Conservation (phyloP, 2,329 filamentous ascomycete species). For the Plenodomus biglobosus region DNA sequence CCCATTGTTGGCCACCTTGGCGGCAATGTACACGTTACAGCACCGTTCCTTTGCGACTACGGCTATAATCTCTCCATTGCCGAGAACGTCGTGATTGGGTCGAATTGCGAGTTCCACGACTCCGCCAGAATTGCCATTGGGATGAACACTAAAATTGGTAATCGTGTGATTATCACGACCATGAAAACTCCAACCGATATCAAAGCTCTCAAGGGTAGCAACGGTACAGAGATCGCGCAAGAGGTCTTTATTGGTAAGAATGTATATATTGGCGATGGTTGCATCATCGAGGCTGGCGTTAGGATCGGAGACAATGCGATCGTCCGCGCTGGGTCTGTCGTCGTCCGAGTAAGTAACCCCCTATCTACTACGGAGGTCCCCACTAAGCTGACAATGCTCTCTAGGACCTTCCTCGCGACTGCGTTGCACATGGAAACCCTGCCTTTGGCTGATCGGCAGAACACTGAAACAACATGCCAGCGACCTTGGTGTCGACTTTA, state of each 20-base stretch:
- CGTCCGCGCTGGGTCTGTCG: slow-evolving; percentile 57
- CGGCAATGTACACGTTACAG: slow-evolving; percentile 76
- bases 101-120: slow-evolving; percentile 84
- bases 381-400: slow-evolving; percentile 14
- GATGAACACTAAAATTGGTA: slow-evolving; percentile 68
- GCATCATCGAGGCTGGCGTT: slow-evolving; percentile 61
- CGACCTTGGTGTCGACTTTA: background rate
- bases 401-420: slow-evolving; percentile 51
- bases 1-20: slow-evolving; percentile 61
- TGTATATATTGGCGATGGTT: slow-evolving; percentile 65
- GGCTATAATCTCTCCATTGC: slow-evolving; percentile 93
- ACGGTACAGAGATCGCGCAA: slow-evolving; percentile 69
- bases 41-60: slow-evolving; percentile 90
- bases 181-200: slow-evolving; percentile 72
- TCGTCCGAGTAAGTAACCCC: slow-evolving; percentile 53
- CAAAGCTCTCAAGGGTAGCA: slow-evolving; percentile 70
- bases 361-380: background rate
- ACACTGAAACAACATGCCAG: background rate
- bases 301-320: slow-evolving; percentile 57
- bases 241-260: slow-evolving; percentile 75
- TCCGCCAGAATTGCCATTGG: slow-evolving; percentile 82
- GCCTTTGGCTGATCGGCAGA: slow-evolving; percentile 36
- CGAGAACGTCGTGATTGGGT: slow-evolving; percentile 78
- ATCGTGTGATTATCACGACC: slow-evolving; percentile 84
- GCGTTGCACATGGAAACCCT: slow-evolving; percentile 53